These are phyloP conservation scores for Macrolepiota fuliginosa DNA, from an alignment of 768 basidiomycete genomes.

Conservation along the genomic window DNA sequence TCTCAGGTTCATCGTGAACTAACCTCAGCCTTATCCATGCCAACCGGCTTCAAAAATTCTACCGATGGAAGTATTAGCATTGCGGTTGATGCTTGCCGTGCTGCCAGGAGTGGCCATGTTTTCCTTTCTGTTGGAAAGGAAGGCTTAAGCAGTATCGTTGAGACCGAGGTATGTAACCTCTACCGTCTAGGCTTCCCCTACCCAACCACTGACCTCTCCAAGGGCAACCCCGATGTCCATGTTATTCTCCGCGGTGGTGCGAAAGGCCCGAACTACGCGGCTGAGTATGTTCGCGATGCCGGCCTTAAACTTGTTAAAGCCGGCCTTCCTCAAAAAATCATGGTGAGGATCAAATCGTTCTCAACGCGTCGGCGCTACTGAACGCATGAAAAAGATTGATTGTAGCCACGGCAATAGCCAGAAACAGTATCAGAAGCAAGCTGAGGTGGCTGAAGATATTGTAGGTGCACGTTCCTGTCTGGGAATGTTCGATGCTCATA, in stretches of 20 bases:
- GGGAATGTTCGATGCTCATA: slow-evolving; percentile 15
- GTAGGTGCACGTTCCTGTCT: slow-evolving; percentile 41
- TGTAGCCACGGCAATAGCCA: slow-evolving; percentile 96
- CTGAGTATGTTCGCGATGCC: slow-evolving; percentile 76
- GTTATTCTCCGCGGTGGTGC: slow-evolving; percentile 92
- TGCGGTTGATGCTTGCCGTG: slow-evolving; percentile 93
- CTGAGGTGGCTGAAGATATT: slow-evolving; percentile 87
- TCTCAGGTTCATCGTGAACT: slow-evolving; percentile 92
- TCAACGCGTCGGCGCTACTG: neutral
- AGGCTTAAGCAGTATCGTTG: slow-evolving; percentile 90
- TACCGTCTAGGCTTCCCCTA: neutral
- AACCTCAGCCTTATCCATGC: slow-evolving; percentile 86
- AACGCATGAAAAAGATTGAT: slow-evolving; percentile 63
- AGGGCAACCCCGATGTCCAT: slow-evolving; percentile 92
- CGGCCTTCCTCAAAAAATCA: slow-evolving; percentile 74
- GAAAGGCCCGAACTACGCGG: slow-evolving; percentile 85
- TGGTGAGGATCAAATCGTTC: slow-evolving; percentile 50
- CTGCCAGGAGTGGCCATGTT: slow-evolving; percentile 87
- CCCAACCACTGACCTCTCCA: neutral
- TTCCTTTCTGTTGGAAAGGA: slow-evolving; percentile 98
- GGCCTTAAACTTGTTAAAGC: slow-evolving; percentile 77
- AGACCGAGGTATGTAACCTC: slow-evolving; percentile 67
- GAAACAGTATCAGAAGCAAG: slow-evolving; percentile 88
- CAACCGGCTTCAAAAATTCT: slow-evolving; percentile 98
- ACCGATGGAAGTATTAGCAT: slow-evolving; percentile 92